Base-by-base conservation (phyloP, 129 eudicot species). In the Deinandra increscens region DNA sequence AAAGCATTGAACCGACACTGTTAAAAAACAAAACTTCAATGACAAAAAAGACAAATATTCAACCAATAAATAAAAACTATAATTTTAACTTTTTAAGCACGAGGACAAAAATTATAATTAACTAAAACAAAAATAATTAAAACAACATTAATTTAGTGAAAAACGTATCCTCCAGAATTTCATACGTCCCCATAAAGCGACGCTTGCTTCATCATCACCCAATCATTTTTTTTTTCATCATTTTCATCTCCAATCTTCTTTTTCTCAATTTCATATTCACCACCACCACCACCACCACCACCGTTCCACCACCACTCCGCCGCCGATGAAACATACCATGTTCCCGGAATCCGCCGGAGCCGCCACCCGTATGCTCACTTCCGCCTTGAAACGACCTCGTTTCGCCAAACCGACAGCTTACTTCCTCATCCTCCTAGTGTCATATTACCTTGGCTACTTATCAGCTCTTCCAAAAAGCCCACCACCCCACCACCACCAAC, bases 371-470 rank as follows among this genome's bases (percentile, higher is more conserved):
- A 69, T 38, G 67, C 31, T 60, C 19, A 1, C 19, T 7, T n/a
- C 59, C 14, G 48, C 45, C 19, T 48, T 76, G 39, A 43, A 44
- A 59, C 34, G 20, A 43, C 79, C 59, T 45, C 61, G 45, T 2
- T 51, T 74, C 64, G 76, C 82, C 67, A 86, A 69, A 56, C 73
- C 73, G 6, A 59, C 81, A 1, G 71, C 71, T 20, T 86, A 68
- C 54, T 31, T 79, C 4, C 55, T 74, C 64, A 60, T 84, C 60
- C 72, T 84, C 74, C 31, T 87, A 66, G n/a, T 84, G 0, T 60
- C 87, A 5, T 87, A 65, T 71, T 15, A 56, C 81, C 73, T 84
- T 9, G 94, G 94, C 26, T 87, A 84, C 53, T 34, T 70, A 17
- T 73, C 81, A n/a, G 83, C 85, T 20, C 33, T 78, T 39, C 9